These are phyloP conservation scores for Arctium lappa DNA, from an alignment of 129 eudicot species.

Conservation along the genomic window DNA sequence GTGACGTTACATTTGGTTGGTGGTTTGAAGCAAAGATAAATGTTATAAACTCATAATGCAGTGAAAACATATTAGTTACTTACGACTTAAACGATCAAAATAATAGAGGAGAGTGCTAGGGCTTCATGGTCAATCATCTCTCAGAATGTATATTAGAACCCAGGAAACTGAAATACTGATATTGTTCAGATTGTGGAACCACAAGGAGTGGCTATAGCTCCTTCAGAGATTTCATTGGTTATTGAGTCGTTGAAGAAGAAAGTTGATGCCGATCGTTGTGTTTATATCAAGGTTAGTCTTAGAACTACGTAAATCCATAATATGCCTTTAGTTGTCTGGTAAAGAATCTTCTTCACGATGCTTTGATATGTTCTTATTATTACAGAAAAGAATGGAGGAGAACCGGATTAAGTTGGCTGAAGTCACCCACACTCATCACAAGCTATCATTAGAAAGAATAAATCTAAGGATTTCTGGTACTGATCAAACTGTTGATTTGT, in stretches of 20 bases:
- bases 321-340: neutral
- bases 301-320: neutral
- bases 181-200: constrained; percentile 37
- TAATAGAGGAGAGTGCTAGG: neutral
- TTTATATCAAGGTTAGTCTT: constrained; percentile 61
- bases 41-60: constrained; percentile 10
- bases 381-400: constrained; percentile 75
- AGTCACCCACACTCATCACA: constrained; percentile 53
- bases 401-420: constrained; percentile 60
- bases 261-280: constrained; percentile 70
- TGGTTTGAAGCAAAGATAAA: neutral
- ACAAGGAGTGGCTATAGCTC: constrained; percentile 26
- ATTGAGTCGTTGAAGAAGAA: constrained; percentile 68
- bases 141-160: neutral
- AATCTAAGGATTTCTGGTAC: constrained; percentile 31
- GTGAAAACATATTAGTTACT: neutral
- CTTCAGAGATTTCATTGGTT: constrained; percentile 50
- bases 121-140: neutral
- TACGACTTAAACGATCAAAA: neutral
- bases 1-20: neutral
- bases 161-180: constrained; percentile 4
- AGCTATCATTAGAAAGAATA: constrained; percentile 59
- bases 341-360: neutral
- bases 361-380: constrained; percentile 17
- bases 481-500: constrained; percentile 38